Evolutionary conservation across 225 moss, liverwort and hornwort species (phyloP), one percentile per base, ranked within the genome.

Genomic region (Physcomitrellopsis africana): DNA sequence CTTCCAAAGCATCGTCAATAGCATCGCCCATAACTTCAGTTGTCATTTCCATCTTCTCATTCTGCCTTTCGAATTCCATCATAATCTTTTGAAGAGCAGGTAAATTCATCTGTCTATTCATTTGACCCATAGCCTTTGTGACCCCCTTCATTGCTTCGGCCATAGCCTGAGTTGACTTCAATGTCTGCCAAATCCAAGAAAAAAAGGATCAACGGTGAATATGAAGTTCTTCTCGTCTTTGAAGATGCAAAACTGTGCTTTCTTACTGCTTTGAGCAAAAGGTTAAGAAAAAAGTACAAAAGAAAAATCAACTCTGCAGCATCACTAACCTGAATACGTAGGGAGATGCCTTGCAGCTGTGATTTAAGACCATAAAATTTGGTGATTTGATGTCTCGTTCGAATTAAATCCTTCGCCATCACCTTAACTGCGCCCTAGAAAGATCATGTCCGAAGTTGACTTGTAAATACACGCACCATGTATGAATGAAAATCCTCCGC

Each of bases 21-120:
- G 97, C 97, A 87, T 99, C 97, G 67, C 97, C 97, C 93, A 99
- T 99, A 16, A 92, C 91, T 79, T 99, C 97, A 49, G 97, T 94
- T 19, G 97, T 94, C 94, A 94, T 99, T 76, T 99, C 93, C 93
- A 94, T 99, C 71, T 86, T 94, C 81, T 99, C 97, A 63, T 94
- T 99, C 68, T 94, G 97, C 56, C 92, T 90, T 77, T 99, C 97
- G 58, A 99, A 99, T 74, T 94, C 97, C 77, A 81, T 81, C 97
- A 99, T 99, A 42, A 93, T 94, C 85, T 94, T 99, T 65, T 99
- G 97, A 78, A 99, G 78, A 67, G 94, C 97, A 60, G 97, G 97
- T 45, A 99, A 80, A 87, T 92, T 99, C 60, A 99, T 89, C 82
- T 99, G 94, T 86, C 85, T 90, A 80, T 99, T 94, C 97, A 94